A percentile compares a stretch with the other conserved stretches of the same genome.
These are phyloP conservation scores for Hypoxylon cercidicola DNA, from an alignment of 495 filamentous ascomycete species.

Conservation along the genomic window DNA sequence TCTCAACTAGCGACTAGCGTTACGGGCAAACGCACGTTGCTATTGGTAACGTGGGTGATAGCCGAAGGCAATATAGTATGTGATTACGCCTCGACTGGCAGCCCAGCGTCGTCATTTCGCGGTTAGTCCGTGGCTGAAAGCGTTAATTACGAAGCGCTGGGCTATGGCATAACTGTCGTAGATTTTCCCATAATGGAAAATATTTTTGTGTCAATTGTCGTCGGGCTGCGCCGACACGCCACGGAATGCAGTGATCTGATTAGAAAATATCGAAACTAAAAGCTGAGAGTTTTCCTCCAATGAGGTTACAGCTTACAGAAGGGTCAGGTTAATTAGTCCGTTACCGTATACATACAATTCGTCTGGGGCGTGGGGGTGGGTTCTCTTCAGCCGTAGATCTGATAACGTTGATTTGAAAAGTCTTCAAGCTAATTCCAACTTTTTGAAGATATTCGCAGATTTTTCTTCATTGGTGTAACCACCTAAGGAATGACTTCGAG, in stretches of 20 bases:
- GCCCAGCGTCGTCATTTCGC: not conserved
- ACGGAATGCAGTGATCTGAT: too few species aligned
- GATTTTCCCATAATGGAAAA: not conserved
- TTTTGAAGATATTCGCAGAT: conserved; percentile 7
- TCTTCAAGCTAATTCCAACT: conserved; percentile 27
- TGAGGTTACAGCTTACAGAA: not conserved
- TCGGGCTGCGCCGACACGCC: too few species aligned
- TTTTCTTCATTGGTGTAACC: conserved; percentile 6
- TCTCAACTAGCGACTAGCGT: too few species aligned
- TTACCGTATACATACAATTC: not conserved
- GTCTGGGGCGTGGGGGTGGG: conserved; percentile 25
- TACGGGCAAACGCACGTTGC: not conserved
- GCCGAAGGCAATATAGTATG: not conserved
- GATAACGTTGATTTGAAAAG: conserved; percentile 28
- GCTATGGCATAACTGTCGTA: not conserved
- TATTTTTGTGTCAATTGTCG: too few species aligned
- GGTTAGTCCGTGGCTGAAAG: not conserved
- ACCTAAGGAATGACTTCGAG: not conserved
- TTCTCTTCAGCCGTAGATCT: conserved; percentile 17
- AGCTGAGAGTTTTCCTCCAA: conserved; percentile 5
- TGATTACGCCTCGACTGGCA: not conserved
- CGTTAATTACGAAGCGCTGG: not conserved
- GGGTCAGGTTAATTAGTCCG: conserved; percentile 2
- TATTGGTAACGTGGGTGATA: not conserved
- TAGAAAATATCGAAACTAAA: not conserved